Evolutionary conservation across 306 rosid genomes (phyloP).

Genomic region (Cicer arietinum): DNA sequence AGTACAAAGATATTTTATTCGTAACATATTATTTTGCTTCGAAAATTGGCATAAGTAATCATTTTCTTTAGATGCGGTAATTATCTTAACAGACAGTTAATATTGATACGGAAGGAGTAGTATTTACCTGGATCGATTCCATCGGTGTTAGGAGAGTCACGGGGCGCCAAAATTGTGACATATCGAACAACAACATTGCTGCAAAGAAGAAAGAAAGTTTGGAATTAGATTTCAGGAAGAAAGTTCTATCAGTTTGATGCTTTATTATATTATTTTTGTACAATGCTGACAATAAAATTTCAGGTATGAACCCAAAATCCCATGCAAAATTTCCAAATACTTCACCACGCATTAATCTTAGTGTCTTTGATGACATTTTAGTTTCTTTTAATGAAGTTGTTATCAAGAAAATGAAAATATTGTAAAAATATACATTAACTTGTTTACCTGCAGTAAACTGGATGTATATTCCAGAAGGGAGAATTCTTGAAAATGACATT

Average conservation of each 20-base stretch:
- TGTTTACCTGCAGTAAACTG: constrained; percentile 87
- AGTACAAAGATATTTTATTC: too few species aligned
- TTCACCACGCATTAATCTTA: neutral
- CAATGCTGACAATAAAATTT: neutral
- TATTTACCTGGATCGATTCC: constrained; percentile 92
- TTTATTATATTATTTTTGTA: neutral
- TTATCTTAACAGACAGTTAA: too few species aligned
- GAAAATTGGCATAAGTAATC: too few species aligned
- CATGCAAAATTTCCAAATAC: too few species aligned
- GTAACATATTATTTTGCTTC: too few species aligned
- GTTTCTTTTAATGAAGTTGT: neutral
- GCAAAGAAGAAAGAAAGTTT: constrained; percentile 52
- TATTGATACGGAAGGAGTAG: constrained; percentile 2
- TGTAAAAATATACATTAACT: neutral
- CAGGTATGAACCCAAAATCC: too few species aligned
- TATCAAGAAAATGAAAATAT: constrained; percentile 13
- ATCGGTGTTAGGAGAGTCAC: constrained; percentile 96
- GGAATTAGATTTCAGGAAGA: constrained; percentile 21
- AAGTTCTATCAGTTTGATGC: neutral
- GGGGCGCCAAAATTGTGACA: constrained; percentile 88
- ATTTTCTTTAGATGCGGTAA: too few species aligned
- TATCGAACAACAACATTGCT: constrained; percentile 84
- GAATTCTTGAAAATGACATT: constrained; percentile 80
- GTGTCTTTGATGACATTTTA: neutral
- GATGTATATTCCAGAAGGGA: constrained; percentile 97